Conservation (phyloP, 1,284 basidiomycete species). For the Ustilago trichophora region DNA sequence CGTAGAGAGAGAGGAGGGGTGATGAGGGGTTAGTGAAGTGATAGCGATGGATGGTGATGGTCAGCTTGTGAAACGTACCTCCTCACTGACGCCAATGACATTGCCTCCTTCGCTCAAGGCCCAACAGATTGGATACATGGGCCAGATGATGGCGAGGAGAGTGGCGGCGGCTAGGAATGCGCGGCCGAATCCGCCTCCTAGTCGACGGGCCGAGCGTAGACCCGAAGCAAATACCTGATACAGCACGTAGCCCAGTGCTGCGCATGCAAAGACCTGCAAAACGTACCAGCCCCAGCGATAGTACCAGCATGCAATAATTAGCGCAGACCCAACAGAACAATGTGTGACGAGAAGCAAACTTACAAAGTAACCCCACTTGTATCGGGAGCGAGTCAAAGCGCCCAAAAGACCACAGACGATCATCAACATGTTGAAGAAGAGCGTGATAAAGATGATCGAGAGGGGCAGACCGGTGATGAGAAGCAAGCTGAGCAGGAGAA, state of each 20-base stretch:
- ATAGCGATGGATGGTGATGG: neutral
- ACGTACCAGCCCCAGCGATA: too few species aligned
- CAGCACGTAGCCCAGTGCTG: slow-evolving; percentile 67
- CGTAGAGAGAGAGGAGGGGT: slow-evolving; percentile 26
- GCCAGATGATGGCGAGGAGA: slow-evolving; percentile 50
- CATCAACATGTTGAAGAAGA: slow-evolving; percentile 70
- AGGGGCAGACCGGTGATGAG: slow-evolving; percentile 71
- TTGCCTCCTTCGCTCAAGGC: slow-evolving; percentile 71
- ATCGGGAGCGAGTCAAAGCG: slow-evolving; percentile 69
- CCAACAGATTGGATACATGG: slow-evolving; percentile 67
- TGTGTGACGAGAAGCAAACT: slow-evolving; percentile 25
- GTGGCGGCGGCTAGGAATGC: slow-evolving; percentile 68
- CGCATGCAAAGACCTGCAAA: slow-evolving; percentile 66
- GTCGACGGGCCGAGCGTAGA: slow-evolving; percentile 66
- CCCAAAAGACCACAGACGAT: slow-evolving; percentile 72
- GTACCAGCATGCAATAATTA: too few species aligned
- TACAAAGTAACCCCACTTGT: slow-evolving; percentile 70
- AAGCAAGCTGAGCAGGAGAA: slow-evolving; percentile 71
- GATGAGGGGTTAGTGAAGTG: slow-evolving; percentile 45
- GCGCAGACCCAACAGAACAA: too few species aligned
- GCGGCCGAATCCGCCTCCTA: slow-evolving; percentile 66
- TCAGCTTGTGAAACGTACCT: slow-evolving; percentile 7
- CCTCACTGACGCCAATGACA: slow-evolving; percentile 66
- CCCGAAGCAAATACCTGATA: slow-evolving; percentile 64
- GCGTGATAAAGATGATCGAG: slow-evolving; percentile 70